These are phyloP conservation scores for Serendipita sp. DNA, from an alignment of 768 basidiomycete genomes.

Conservation along the genomic window DNA sequence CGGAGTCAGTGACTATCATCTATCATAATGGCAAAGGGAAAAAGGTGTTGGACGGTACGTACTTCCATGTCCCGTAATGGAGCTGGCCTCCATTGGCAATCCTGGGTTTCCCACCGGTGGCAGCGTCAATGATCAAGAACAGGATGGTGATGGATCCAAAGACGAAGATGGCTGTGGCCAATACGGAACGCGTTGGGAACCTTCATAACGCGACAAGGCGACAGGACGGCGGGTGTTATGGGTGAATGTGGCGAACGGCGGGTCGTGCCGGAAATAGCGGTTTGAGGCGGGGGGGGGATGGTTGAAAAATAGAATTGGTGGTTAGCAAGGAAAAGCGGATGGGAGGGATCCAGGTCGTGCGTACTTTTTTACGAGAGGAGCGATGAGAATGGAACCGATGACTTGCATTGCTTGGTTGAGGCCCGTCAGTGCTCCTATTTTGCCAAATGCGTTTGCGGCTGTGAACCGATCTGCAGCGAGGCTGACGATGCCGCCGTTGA, in stretches of 20 bases:
- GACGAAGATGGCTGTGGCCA: conserved; percentile 14
- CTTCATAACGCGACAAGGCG: not conserved
- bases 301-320: conserved; percentile 1
- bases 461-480: conserved; percentile 14
- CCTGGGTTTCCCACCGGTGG: not conserved
- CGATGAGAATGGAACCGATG: conserved; percentile 16
- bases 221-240: not conserved
- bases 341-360: not conserved
- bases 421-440: conserved; percentile 15
- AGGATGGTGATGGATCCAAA: conserved; percentile 15
- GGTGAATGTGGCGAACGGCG: conserved; percentile 7
- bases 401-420: conserved; percentile 16
- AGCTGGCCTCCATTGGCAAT: not conserved
- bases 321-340: not conserved
- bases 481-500: conserved; percentile 10
- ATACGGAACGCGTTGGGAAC: conserved; percentile 16
- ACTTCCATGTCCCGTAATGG: not conserved
- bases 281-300: no score
- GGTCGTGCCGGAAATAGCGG: conserved; percentile 5
- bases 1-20: not conserved
- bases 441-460: conserved; percentile 12
- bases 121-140: conserved; percentile 15
- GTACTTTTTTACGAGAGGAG: conserved; percentile 15
- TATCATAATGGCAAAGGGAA: not conserved
- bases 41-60: not conserved